Evolutionary conservation across 257 asterid species (phyloP).

Genomic region (Verbascum thapsus): DNA sequence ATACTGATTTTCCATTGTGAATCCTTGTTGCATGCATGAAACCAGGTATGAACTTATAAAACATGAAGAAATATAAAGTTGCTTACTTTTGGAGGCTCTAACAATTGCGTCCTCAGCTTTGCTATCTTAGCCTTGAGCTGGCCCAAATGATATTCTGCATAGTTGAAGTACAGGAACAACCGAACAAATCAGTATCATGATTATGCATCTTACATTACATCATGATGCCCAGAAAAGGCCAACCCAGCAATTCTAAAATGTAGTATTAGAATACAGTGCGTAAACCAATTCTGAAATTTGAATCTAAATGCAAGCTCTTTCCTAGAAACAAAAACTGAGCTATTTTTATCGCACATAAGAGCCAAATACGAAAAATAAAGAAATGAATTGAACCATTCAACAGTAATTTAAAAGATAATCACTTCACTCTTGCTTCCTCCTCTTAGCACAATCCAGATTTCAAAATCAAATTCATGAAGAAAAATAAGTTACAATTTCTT

Average conservation of each 20-base stretch:
- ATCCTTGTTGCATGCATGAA: conserved; percentile 1
- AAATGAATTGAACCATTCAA: not conserved
- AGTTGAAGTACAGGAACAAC: conserved; percentile 17
- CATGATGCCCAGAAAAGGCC: not conserved
- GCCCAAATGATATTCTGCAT: conserved; percentile 95
- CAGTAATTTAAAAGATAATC: no score
- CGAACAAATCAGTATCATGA: conserved; percentile 17
- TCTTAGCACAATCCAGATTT: not conserved
- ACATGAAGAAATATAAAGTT: conserved; percentile 1
- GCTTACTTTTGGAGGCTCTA: conserved; percentile 99
- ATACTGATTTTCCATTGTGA: not conserved
- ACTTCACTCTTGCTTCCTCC: conserved; percentile 7
- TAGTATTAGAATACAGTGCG: not conserved
- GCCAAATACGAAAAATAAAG: not conserved
- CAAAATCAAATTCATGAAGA: conserved; percentile 5
- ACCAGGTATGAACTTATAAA: conserved; percentile 1
- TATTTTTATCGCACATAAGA: not conserved
- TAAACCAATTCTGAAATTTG: not conserved
- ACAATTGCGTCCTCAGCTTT: conserved; percentile 91
- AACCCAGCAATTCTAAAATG: not conserved
- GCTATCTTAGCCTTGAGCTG: conserved; percentile 99
- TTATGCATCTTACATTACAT: not conserved
- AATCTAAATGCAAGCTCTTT: not conserved
- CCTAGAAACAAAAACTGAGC: not conserved
- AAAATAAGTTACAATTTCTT: not conserved